Conservation (phyloP, 2,329 filamentous ascomycete species). For the Neonectria faginata region DNA sequence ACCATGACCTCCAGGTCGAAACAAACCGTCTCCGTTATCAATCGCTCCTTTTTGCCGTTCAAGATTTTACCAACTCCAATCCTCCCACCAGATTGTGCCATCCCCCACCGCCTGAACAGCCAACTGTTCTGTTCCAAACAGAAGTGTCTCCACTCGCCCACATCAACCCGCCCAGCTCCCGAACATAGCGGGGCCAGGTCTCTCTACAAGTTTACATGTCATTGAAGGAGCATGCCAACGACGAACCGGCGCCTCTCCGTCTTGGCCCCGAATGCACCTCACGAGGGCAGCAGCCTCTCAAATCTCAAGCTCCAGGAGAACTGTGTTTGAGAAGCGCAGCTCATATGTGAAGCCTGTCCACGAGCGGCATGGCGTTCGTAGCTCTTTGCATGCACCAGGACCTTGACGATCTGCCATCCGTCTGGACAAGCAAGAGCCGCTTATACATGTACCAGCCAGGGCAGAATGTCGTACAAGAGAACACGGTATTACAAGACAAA, state of each 20-base stretch:
- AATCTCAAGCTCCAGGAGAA: not conserved
- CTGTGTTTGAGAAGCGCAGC: slow-evolving; percentile 26
- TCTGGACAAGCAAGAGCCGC: slow-evolving; percentile 38
- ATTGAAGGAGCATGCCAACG: slow-evolving; percentile 11
- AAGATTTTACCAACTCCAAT: slow-evolving; percentile 8
- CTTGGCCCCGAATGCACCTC: slow-evolving; percentile 31
- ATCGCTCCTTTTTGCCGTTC: not conserved
- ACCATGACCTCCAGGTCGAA: not conserved
- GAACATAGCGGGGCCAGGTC: slow-evolving; percentile 37
- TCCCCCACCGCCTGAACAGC: slow-evolving; percentile 41
- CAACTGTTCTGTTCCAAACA: slow-evolving; percentile 38
- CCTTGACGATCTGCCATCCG: slow-evolving; percentile 24
- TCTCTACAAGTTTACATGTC: slow-evolving; percentile 34
- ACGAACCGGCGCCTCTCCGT: slow-evolving; percentile 29
- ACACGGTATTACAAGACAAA: not conserved
- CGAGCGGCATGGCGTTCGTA: slow-evolving; percentile 39
- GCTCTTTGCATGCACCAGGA: slow-evolving; percentile 39
- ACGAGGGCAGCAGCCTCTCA: slow-evolving; percentile 24
- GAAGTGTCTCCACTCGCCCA: slow-evolving; percentile 39
- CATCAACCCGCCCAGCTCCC: slow-evolving; percentile 44
- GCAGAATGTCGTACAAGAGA: not conserved
- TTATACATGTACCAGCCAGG: not conserved
- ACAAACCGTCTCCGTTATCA: not conserved
- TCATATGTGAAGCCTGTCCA: slow-evolving; percentile 31
- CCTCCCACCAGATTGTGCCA: slow-evolving; percentile 38